Percentiles rank a stretch among this genome's conserved stretches.
Conservation (phyloP, 129 eudicot genomes). For the Chrysanthemum makinoi region DNA sequence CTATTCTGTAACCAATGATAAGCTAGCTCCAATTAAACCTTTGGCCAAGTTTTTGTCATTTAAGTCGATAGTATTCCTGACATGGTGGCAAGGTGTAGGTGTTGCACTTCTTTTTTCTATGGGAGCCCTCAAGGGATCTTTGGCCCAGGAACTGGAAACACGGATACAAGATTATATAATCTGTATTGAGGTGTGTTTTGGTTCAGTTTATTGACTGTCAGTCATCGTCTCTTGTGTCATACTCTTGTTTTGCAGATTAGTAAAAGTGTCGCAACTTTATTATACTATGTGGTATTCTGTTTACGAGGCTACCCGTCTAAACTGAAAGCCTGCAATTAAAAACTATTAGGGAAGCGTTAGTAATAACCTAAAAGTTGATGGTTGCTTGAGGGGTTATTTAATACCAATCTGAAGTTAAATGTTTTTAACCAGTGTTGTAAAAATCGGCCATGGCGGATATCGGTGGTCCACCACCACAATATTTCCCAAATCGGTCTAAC, state of each 20-base stretch:
- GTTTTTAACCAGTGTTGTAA: too few species aligned
- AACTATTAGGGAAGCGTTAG: neutral
- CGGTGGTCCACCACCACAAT: too few species aligned
- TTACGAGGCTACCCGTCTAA: too few species aligned
- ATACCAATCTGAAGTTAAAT: neutral
- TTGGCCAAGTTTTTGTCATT: conserved; percentile 87
- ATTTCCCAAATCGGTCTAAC: too few species aligned
- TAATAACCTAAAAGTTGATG: neutral
- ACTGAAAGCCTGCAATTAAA: too few species aligned
- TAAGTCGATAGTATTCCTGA: conserved; percentile 85
- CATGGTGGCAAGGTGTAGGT: conserved; percentile 99
- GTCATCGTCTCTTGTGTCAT: neutral
- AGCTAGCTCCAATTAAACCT: conserved; percentile 88
- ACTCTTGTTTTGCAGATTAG: neutral
- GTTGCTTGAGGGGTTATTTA: neutral
- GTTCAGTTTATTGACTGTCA: neutral
- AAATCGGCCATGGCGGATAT: too few species aligned
- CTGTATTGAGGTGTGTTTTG: conserved; percentile 70
- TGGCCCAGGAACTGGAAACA: conserved; percentile 75
- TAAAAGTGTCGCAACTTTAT: neutral
- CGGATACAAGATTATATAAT: conserved; percentile 90
- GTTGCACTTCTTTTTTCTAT: conserved; percentile 85
- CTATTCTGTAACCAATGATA: conserved; percentile 78
- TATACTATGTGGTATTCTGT: neutral
- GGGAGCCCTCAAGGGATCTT: conserved; percentile 80